Base-by-base conservation (phyloP, 495 filamentous ascomycete species). In the Hypoxylon trugodes region DNA sequence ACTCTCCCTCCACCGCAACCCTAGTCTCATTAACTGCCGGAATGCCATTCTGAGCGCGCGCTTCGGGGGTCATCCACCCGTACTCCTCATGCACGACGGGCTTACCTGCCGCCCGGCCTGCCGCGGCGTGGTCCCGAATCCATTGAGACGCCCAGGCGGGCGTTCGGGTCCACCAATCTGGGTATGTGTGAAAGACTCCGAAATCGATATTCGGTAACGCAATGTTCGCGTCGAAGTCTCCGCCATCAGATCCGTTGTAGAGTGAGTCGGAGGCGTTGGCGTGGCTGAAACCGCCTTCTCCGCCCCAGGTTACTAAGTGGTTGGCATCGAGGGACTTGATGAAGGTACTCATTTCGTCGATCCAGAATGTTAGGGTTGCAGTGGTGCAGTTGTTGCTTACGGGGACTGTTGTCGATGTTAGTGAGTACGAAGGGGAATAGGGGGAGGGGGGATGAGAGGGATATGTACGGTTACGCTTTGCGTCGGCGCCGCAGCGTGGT, bases 231-330 rank as follows among this genome's bases (percentile, higher is more conserved):
- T 79, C 80, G 57, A 87, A 90, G 69, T 89, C 83, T 0, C 80
- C 71, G 0, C 87, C 87, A 61, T 88, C 85, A 37, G 64, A 71
- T 18, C 75, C 77, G 13, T 72, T 72, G 68, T 87, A 89, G 1
- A 42, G 25, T 9, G 26, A 63, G 47, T 67, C 64, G 15, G 58
- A 47, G 5, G 57, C 59, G 0, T 45, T 40, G 4, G 10, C 3
- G 41, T 58, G n/a, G n/a, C n/a, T 54, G 33, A 60, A 66, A 9
- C 28, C 66, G 1, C 83, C 84, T 47, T 87, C 84, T 55, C 89
- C 87, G 18, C 89, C 88, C 42, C 86, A 76, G 0, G 84, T 85
- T n/a, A 91, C 86, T 78, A 91, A 83, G 68, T 90, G 89, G 32
- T 79, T 73, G 0, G 79, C 62, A 64, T 90, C 89, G 7, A 91